These are phyloP conservation scores for Nepenthes mirabilis DNA, from an alignment of 148 eudicot genomes.

Conservation along the genomic window DNA sequence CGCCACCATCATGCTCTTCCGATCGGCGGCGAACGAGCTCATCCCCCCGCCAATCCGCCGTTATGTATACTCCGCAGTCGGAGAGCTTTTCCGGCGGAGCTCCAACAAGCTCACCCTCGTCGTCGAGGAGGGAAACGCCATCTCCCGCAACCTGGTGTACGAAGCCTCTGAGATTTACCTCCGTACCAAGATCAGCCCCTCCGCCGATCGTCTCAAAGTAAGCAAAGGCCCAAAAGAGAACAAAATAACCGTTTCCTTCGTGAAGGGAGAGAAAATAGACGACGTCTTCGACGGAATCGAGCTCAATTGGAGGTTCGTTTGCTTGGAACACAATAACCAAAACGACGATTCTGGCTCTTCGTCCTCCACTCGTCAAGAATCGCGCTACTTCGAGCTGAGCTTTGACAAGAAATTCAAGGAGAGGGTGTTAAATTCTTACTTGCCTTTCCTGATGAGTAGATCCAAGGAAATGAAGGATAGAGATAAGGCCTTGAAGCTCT, in stretches of 20 bases:
- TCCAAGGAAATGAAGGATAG: slow-evolving; percentile 10
- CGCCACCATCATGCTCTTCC: slow-evolving; percentile 2
- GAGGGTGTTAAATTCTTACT: slow-evolving; percentile 12
- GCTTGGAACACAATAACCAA: background rate
- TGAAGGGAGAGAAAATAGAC: slow-evolving; percentile 8
- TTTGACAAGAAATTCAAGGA: slow-evolving; percentile 10
- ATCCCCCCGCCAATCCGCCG: no score
- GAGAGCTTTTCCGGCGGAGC: background rate
- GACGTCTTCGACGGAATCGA: slow-evolving; percentile 9
- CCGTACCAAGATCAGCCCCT: slow-evolving; percentile 7
- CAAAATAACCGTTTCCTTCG: background rate
- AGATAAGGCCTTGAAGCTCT: slow-evolving; percentile 12
- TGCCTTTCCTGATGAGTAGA: slow-evolving; percentile 11
- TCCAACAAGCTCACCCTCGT: slow-evolving; percentile 1
- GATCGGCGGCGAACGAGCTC: slow-evolving; percentile 5
- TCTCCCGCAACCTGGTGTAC: no score
- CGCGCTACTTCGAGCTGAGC: slow-evolving; percentile 1
- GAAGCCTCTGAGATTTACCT: slow-evolving; percentile 7
- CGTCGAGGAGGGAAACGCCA: no score
- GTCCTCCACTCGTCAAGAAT: background rate
- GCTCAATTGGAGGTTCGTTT: background rate
- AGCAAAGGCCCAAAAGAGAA: slow-evolving; percentile 1
- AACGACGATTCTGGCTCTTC: background rate
- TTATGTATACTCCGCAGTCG: background rate
- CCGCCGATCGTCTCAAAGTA: slow-evolving; percentile 2